A percentile compares a stretch with the other conserved stretches of the same genome.
These are phyloP conservation scores for Chlamydomonas eustigma DNA, from an alignment of 139 green algal genomes.

Conservation along the genomic window DNA sequence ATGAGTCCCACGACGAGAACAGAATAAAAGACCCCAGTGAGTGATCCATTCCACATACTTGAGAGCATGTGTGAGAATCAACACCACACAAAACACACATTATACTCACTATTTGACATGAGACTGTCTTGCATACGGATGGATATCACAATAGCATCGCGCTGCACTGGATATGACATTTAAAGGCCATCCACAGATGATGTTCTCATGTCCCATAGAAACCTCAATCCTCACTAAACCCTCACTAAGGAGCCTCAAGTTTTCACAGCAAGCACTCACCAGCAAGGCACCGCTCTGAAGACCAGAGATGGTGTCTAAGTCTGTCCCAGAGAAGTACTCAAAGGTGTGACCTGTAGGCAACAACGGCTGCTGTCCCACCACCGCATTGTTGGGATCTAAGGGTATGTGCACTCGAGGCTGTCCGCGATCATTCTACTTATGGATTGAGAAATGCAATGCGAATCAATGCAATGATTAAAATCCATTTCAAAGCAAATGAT, in stretches of 20 bases:
- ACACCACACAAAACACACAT: not conserved
- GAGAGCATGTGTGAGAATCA: not conserved
- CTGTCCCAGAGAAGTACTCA: constrained; percentile 32
- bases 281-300: constrained; percentile 24
- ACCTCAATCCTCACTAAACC: constrained; percentile 32
- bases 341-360: constrained; percentile 22
- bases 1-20: not conserved
- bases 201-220: not conserved
- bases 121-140: not conserved
- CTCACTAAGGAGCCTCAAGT: not conserved
- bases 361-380: constrained; percentile 34
- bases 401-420: constrained; percentile 14
- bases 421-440: constrained; percentile 33
- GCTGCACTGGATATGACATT: not conserved
- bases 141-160: not conserved
- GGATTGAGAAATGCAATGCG: too few species aligned
- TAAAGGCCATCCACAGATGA: not conserved
- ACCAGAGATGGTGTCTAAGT: constrained; percentile 25
- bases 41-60: not conserved
- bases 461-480: too few species aligned
- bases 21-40: not conserved
- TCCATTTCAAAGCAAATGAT: too few species aligned
- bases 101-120: too few species aligned
- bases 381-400: constrained; percentile 14
- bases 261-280: constrained; percentile 12